Conservation (phyloP, 2,329 filamentous ascomycete species). For the Nakataea oryzae region DNA sequence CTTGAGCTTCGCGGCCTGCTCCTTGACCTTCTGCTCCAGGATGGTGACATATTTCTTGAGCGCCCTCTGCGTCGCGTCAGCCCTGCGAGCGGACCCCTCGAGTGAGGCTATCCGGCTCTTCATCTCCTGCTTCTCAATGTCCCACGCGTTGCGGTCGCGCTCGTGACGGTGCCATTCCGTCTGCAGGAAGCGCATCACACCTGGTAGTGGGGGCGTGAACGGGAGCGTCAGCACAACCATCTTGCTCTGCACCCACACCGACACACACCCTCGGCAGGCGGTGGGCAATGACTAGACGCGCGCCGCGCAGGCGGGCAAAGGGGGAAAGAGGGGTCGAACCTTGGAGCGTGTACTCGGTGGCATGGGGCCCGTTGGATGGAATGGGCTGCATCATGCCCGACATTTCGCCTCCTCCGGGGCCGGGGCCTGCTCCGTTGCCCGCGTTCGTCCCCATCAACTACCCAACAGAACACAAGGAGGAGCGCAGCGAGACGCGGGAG, state of each 20-base stretch:
- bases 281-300: background rate
- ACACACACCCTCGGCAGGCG: background rate
- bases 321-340: constrained; percentile 19
- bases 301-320: constrained; percentile 1
- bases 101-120: constrained; percentile 91
- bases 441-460: constrained; percentile 26
- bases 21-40: constrained; percentile 78
- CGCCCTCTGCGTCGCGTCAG: constrained; percentile 80
- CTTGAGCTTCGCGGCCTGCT: constrained; percentile 65
- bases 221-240: background rate
- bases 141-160: constrained; percentile 94
- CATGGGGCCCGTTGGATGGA: constrained; percentile 40
- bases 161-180: constrained; percentile 99
- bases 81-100: constrained; percentile 79
- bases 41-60: constrained; percentile 84
- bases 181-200: constrained; percentile 98
- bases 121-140: constrained; percentile 99
- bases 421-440: constrained; percentile 23
- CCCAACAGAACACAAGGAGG: background rate
- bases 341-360: constrained; percentile 53
- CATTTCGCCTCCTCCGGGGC: constrained; percentile 30
- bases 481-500: background rate
- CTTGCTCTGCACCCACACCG: background rate
- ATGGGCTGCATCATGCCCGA: constrained; percentile 32
- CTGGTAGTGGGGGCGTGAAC: constrained; percentile 27